A percentile compares a stretch with the other conserved stretches of the same genome.
These are phyloP conservation scores for Suhomyces sp. DNA, from an alignment of 805 yeast genomes.

Conservation along the genomic window DNA sequence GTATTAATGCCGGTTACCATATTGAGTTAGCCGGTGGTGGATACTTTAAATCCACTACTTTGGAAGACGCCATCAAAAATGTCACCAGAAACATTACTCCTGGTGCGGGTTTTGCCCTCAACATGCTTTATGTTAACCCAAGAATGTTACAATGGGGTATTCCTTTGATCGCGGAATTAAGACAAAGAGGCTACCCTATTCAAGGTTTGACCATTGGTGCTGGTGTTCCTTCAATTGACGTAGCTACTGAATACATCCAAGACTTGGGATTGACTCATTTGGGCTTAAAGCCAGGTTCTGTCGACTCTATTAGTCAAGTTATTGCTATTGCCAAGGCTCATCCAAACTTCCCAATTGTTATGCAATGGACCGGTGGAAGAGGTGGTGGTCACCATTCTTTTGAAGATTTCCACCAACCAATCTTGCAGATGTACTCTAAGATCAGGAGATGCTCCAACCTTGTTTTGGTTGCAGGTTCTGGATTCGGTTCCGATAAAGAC, in stretches of 20 bases:
- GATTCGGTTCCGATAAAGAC: conserved; percentile 95
- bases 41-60: conserved; percentile 69
- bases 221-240: conserved; percentile 98
- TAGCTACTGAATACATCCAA: conserved; percentile 93
- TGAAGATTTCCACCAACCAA: conserved; percentile 98
- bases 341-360: conserved; percentile 92
- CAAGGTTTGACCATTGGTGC: conserved; percentile 98
- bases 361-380: conserved; percentile 99
- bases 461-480: conserved; percentile 93
- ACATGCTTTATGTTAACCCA: conserved; percentile 94
- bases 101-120: conserved; percentile 88
- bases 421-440: conserved; percentile 91
- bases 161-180: conserved; percentile 85
- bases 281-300: conserved; percentile 96
- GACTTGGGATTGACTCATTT: conserved; percentile 89
- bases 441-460: conserved; percentile 90
- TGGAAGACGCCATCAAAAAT: conserved; percentile 72
- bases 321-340: conserved; percentile 91
- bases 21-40: conserved; percentile 99
- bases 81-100: conserved; percentile 67
- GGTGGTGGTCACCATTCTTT: conserved; percentile 99
- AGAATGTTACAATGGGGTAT: conserved; percentile 98
- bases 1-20: conserved; percentile 94
- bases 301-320: conserved; percentile 85
- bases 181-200: conserved; percentile 91